Evolutionary conservation across 768 basidiomycete species (phyloP).

Genomic region (Boletus insuetus): DNA sequence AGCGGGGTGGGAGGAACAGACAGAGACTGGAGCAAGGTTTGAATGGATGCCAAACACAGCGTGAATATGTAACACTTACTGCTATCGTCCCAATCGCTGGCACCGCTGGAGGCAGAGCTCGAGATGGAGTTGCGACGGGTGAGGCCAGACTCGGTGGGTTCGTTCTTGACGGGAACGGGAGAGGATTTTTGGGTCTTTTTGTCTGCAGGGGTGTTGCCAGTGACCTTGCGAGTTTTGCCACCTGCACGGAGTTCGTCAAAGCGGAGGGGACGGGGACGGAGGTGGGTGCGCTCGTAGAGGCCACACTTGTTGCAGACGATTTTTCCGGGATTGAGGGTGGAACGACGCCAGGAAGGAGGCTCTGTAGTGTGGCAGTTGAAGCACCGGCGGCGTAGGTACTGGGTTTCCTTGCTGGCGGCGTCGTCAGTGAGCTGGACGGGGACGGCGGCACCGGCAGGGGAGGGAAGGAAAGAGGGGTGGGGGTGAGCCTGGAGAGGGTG

Average conservation of each 20-base stretch:
- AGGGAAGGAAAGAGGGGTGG: slow-evolving; percentile 41
- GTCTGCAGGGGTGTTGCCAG: slow-evolving; percentile 21
- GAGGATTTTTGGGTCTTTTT: slow-evolving; percentile 35
- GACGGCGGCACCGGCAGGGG: slow-evolving; percentile 40
- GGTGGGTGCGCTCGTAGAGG: slow-evolving; percentile 85
- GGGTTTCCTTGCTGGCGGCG: slow-evolving; percentile 86
- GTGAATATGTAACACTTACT: slow-evolving; percentile 42
- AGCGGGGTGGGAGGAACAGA: slow-evolving; percentile 34
- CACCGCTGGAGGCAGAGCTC: slow-evolving; percentile 45
- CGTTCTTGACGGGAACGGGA: slow-evolving; percentile 57
- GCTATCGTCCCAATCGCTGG: slow-evolving; percentile 81
- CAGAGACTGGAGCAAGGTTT: slow-evolving; percentile 18
- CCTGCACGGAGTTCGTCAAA: slow-evolving; percentile 87
- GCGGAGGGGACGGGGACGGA: slow-evolving; percentile 77
- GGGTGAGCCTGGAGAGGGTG: slow-evolving; percentile 32
- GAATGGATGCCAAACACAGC: background rate
- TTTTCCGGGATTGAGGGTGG: slow-evolving; percentile 86
- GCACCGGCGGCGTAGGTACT: slow-evolving; percentile 83
- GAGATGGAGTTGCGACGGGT: slow-evolving; percentile 63
- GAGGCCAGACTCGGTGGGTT: slow-evolving; percentile 51
- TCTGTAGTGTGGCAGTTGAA: slow-evolving; percentile 93
- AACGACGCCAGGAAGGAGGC: slow-evolving; percentile 84
- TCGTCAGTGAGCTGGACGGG: slow-evolving; percentile 88
- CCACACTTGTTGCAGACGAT: slow-evolving; percentile 96
- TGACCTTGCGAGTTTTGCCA: slow-evolving; percentile 70